Percentiles rank a stretch among this genome's conserved stretches.
phyloP scores from a whole-genome alignment of 106 monocot genomes.

The Hemerocallis citrina region DNA sequence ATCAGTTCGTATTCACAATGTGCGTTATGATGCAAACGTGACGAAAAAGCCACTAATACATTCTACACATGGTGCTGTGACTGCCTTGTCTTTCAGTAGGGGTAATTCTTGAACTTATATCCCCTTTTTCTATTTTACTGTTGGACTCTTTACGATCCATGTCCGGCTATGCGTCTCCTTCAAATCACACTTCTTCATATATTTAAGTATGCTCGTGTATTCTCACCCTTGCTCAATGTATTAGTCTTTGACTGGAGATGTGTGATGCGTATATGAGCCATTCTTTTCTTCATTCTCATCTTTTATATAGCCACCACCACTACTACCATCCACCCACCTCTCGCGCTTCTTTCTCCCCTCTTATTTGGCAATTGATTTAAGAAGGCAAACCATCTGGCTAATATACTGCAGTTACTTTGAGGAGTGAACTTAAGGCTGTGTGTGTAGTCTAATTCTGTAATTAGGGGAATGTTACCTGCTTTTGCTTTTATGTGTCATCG shows the following conservation, averaged over 20 bases:
- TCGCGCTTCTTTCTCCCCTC: background rate
- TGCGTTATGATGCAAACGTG: slow-evolving; percentile 71
- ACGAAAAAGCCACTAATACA: slow-evolving; percentile 81
- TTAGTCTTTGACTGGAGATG: too few relatives aligned
- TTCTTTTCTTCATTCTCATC: too few relatives aligned
- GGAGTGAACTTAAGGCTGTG: background rate
- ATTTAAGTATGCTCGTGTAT: too few relatives aligned
- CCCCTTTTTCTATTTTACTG: background rate
- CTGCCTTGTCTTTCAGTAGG: slow-evolving; percentile 91
- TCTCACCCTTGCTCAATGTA: too few relatives aligned
- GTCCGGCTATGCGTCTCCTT: too few relatives aligned
- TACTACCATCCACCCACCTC: too few relatives aligned
- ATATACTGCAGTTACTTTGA: background rate
- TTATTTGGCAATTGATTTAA: background rate
- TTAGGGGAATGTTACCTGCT: too few relatives aligned
- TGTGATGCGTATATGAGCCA: too few relatives aligned
- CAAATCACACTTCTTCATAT: too few relatives aligned
- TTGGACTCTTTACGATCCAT: too few relatives aligned
- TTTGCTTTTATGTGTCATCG: too few relatives aligned
- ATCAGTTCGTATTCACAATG: slow-evolving; percentile 78
- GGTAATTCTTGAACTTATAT: slow-evolving; percentile 38
- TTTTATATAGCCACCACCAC: background rate
- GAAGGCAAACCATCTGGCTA: background rate
- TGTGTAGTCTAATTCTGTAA: too few relatives aligned
- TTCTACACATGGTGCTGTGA: slow-evolving; percentile 81